Evolutionary conservation across 2,329 filamentous ascomycete species (phyloP), one percentile per base, ranked within the genome.

Genomic region (Pseudocercospora crystallina): DNA sequence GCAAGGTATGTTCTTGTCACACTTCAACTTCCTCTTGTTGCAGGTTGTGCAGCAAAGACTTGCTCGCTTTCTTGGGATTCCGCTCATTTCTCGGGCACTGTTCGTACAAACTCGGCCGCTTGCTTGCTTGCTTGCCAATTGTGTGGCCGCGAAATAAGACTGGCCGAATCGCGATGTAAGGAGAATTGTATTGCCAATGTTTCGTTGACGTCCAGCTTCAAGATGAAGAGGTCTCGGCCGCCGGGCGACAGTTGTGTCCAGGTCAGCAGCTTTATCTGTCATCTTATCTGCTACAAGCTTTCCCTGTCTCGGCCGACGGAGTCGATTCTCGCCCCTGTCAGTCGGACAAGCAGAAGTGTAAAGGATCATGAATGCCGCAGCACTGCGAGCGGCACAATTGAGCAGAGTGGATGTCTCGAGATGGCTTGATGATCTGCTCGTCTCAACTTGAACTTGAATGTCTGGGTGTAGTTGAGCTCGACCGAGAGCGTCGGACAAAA

Each of bases 1-100:
- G 32, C 48, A 51, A 9, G 48, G 48, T 33, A 51, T 39, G 12
- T 29, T n/a, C 35, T 51, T 51, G 10, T 44, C 36, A 30, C 48
- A 51, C n/a, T 37, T 38, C 9, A 51, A 33, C 35, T 51, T 51
- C 2, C 48, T 13, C 12, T 43, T 31, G 17, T 51, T 51, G 41
- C 48, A 51, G 15, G 45, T 35, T 1, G 41, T 33, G 31, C 48
- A 51, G 35, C 42, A 45, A 5, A 51, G 13, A 13, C 35, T 42
- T 29, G 39, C 35, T 26, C 48, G 33, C 31, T 47, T 47, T 14
- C 44, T 37, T 17, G 44, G 35, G 35, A 47, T 47, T 2, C 44
- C 44, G 30, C 44, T 47, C 48, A 38, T 39, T 10, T 33, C 14
- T 35, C 8, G 8, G 7, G 14, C 13, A 41, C 15, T 40, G 15